A percentile compares a stretch with the other conserved stretches of the same genome.
These are phyloP conservation scores for Neospora caninum DNA, from an alignment of 169 alveolate genomes.

Conservation along the genomic window DNA sequence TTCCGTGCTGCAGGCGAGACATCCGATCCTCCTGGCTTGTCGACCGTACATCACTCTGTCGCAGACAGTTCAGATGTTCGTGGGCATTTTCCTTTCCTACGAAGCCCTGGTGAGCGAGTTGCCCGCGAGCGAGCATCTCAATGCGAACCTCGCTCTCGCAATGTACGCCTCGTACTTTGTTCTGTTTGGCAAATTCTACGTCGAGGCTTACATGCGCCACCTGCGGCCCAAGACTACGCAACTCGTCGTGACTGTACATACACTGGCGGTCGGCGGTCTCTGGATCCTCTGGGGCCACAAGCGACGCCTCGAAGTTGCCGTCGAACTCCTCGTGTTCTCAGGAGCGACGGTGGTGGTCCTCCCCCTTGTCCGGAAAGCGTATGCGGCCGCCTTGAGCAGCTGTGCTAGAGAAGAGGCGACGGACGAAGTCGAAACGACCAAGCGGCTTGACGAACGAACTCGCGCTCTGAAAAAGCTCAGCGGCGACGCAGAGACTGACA, in stretches of 20 bases:
- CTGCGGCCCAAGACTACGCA: conserved; percentile 54
- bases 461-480: background rate
- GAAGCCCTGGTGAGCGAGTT: conserved; percentile 49
- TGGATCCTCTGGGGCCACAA: conserved; percentile 9
- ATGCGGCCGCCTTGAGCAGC: conserved; percentile 41
- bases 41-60: conserved; percentile 61
- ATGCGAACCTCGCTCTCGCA: conserved; percentile 55
- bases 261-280: conserved; percentile 59
- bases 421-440: background rate
- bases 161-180: conserved; percentile 67
- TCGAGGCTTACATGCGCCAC: conserved; percentile 58
- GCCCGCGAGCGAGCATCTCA: conserved; percentile 34
- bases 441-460: too few relatives aligned
- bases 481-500: background rate
- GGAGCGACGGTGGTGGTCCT: conserved; percentile 46
- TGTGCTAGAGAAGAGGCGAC: conserved; percentile 14
- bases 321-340: conserved; percentile 11
- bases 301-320: background rate
- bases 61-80: conserved; percentile 66
- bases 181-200: conserved; percentile 69
- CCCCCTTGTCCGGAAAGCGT: conserved; percentile 35
- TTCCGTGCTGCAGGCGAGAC: conserved; percentile 45
- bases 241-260: conserved; percentile 51
- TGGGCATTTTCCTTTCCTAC: conserved; percentile 50
- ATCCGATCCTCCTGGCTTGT: conserved; percentile 32